phyloP scores from a whole-genome alignment of 495 filamentous ascomycete species.

The Melanomma pulvis-pyrius region DNA sequence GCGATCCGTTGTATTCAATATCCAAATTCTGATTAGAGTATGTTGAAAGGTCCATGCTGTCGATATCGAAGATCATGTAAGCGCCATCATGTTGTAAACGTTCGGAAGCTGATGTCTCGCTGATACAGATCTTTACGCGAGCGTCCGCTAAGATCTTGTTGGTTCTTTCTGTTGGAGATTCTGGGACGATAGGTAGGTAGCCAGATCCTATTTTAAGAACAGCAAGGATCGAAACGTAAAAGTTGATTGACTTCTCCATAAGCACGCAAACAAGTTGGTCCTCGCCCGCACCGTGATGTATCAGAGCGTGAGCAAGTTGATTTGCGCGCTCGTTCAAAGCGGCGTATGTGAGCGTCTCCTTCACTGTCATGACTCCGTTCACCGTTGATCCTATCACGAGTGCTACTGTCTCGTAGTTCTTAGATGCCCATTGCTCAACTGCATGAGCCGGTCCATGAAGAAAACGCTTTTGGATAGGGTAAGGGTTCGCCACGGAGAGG shows the following conservation, averaged over 20 bases:
- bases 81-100: not conserved
- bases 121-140: constrained; percentile 53
- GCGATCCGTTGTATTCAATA: constrained; percentile 28
- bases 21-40: constrained; percentile 23
- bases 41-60: constrained; percentile 19
- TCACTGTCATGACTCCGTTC: constrained; percentile 34
- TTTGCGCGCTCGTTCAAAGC: constrained; percentile 66
- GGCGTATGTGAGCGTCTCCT: constrained; percentile 59
- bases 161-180: constrained; percentile 60
- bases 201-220: constrained; percentile 72
- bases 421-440: constrained; percentile 56
- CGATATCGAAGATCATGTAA: constrained; percentile 40
- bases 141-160: constrained; percentile 58
- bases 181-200: constrained; percentile 70
- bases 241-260: constrained; percentile 68
- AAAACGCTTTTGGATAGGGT: constrained; percentile 31
- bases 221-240: constrained; percentile 73
- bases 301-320: constrained; percentile 62
- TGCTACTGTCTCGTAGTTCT: constrained; percentile 58
- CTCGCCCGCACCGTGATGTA: constrained; percentile 48
- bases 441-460: constrained; percentile 48
- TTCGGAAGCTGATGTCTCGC: constrained; percentile 18
- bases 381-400: constrained; percentile 61
- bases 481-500: constrained; percentile 61
- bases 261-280: constrained; percentile 65